Conservation (phyloP, 352 stramenopile species). For the Phytophthora podocarpi region DNA sequence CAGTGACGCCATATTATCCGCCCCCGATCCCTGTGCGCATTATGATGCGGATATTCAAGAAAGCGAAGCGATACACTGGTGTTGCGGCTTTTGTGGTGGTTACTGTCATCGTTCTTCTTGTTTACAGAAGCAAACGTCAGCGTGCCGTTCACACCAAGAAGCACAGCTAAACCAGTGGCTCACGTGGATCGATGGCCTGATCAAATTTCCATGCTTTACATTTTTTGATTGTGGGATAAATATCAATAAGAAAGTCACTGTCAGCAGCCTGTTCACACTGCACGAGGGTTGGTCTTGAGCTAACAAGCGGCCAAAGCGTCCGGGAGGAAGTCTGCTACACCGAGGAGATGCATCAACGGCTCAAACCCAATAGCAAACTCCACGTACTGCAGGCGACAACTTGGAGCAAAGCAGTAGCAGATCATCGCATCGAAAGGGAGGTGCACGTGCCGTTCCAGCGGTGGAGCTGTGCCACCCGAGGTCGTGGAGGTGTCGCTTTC, state of each 20-base stretch:
- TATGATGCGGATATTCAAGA: constrained; percentile 64
- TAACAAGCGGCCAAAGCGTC: constrained; percentile 19
- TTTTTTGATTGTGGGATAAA: constrained; percentile 22
- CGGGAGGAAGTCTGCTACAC: constrained; percentile 61
- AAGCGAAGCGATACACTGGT: constrained; percentile 41
- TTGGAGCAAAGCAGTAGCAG: constrained; percentile 79
- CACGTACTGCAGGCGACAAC: constrained; percentile 70
- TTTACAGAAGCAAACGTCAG: constrained; percentile 26
- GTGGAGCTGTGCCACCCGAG: neutral
- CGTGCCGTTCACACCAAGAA: constrained; percentile 32
- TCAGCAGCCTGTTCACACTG: neutral
- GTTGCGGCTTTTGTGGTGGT: constrained; percentile 18
- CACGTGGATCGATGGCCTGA: neutral
- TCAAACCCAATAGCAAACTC: constrained; percentile 90
- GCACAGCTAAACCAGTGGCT: constrained; percentile 22
- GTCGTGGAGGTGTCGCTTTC: constrained; percentile 7
- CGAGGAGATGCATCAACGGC: constrained; percentile 76
- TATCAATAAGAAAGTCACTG: constrained; percentile 13
- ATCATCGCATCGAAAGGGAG: constrained; percentile 82
- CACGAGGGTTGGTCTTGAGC: neutral
- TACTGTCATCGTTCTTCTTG: constrained; percentile 19
- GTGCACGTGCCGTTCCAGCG: constrained; percentile 74
- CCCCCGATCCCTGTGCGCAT: constrained; percentile 62
- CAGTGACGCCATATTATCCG: constrained; percentile 61
- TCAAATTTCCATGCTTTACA: constrained; percentile 14